Base-by-base conservation (phyloP, 2,329 filamentous ascomycete species). In the Ceratocystis colombiana region DNA sequence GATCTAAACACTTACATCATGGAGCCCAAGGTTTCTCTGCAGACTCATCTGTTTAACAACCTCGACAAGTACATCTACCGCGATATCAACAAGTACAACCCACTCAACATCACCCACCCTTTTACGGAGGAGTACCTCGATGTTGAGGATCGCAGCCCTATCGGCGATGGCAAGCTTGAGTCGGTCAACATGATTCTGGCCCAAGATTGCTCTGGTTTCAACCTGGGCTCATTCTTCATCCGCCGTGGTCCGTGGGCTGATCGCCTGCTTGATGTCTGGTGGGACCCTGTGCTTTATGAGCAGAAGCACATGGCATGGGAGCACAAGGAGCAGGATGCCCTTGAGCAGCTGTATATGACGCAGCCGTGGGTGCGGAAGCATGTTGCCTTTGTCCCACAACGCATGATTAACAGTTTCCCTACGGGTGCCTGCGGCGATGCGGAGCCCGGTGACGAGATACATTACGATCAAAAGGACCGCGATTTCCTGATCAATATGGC, bases 291-390 rank as follows among this genome's bases (percentile, higher is more conserved):
- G 37, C 85, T 88, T 67, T 99, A 99, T 75, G 94, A 99, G 77
- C 94, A 99, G 77, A 95, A 91, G 74, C 94, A 99, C 75, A 96
- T 96, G 92, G 84, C 94, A 69, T 99, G 94, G 94, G 92, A 94
- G 73, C 94, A 99, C 79, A 97, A 97, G 75, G 94, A 99, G 75
- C 94, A 99, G 77, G 92, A 97, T 73, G 90, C 92, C 1, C 79
- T 99, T 53, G 92, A 96, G 77, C 88, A 96, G 77, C 81, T 99
- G 69, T 99, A 99, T 77, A 83, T 81, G 67, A 88, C 88, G 66
- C 93, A 97, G 74, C 90, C 94, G 0, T 99, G 94, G 92, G 85
- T 97, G 65, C 86, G 94, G 68, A 86, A 89, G 66, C 89, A 94
- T 71, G 87, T 91, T 2, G 93, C 85, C 3, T 99, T 99, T 76